phyloP scores from a whole-genome alignment of 139 green algal species.

The Choricystis sp. region DNA sequence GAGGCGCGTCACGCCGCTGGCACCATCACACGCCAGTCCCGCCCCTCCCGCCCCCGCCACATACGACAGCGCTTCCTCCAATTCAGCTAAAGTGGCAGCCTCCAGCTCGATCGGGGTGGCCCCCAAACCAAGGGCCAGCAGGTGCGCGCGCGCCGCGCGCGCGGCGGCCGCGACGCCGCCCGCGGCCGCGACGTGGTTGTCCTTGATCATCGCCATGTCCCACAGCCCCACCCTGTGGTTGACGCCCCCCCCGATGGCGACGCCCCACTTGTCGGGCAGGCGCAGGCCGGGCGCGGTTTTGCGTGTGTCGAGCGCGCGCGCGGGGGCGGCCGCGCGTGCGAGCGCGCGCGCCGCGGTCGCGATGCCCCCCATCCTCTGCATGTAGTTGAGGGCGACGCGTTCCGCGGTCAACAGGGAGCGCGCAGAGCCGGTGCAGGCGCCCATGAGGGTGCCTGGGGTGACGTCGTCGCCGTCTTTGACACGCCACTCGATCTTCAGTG shows the following conservation, averaged over 20 bases:
- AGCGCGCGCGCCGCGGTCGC: conserved; percentile 68
- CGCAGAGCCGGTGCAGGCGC: conserved; percentile 44
- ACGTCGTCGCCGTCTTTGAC: conserved; percentile 37
- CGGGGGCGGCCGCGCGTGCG: conserved; percentile 23
- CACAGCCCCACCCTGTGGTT: conserved; percentile 77
- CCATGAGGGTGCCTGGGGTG: conserved; percentile 37
- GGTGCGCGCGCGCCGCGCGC: conserved; percentile 14
- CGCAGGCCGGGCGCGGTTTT: conserved; percentile 90
- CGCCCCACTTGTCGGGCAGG: conserved; percentile 96
- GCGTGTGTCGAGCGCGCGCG: conserved; percentile 74
- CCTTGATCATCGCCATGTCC: conserved; percentile 99
- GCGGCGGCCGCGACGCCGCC: conserved; percentile 66
- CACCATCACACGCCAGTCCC: conserved; percentile 1
- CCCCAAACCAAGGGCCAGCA: conserved; percentile 8
- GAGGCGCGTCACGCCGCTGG: conserved; percentile 41
- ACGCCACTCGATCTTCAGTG: conserved; percentile 40
- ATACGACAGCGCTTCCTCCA: conserved; percentile 58
- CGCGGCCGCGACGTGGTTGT: conserved; percentile 96
- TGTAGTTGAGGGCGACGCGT: conserved; percentile 93
- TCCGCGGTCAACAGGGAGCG: conserved; percentile 82
- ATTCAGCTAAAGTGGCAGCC: conserved; percentile 74
- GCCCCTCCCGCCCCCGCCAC: conserved; percentile 10
- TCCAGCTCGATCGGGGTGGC: conserved; percentile 75
- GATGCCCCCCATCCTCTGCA: conserved; percentile 91
- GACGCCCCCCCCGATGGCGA: conserved; percentile 62